Conservation (phyloP, 345 rosid species). For the Noccaea bulbosa region DNA sequence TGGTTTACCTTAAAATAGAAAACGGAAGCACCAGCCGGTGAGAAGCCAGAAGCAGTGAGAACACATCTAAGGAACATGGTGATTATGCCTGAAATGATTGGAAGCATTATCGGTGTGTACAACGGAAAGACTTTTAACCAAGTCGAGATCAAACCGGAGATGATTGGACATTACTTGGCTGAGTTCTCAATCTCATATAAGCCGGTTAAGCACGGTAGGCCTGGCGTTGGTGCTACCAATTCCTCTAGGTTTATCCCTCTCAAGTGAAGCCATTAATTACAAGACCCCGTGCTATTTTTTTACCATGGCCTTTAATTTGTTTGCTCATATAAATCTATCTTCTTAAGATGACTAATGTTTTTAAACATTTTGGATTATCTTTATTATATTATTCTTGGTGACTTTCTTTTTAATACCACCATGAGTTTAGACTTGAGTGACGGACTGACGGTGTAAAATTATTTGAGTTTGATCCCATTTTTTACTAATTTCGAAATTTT, state of each 20-base stretch:
- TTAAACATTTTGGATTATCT: background rate
- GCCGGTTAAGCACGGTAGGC: conserved; percentile 75
- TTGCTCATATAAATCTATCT: background rate
- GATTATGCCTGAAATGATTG: conserved; percentile 36
- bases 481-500: background rate
- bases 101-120: conserved; percentile 36
- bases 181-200: conserved; percentile 62
- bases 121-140: conserved; percentile 34
- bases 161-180: conserved; percentile 41
- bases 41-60: conserved; percentile 72
- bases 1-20: conserved; percentile 43
- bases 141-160: conserved; percentile 34
- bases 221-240: conserved; percentile 73
- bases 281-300: background rate
- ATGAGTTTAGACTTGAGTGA: conserved; percentile 2
- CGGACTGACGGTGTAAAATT: background rate
- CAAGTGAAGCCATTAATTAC: conserved; percentile 43
- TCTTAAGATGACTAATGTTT: background rate
- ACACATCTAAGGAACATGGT: conserved; percentile 74
- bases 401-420: background rate
- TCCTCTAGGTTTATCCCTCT: conserved; percentile 84
- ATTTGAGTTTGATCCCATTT: conserved; percentile 1
- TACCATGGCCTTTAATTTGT: background rate
- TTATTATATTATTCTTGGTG: background rate
- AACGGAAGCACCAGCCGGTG: conserved; percentile 70